phyloP scores from a whole-genome alignment of 2,329 filamentous ascomycete species.

The Stachybotrys echinatus region DNA sequence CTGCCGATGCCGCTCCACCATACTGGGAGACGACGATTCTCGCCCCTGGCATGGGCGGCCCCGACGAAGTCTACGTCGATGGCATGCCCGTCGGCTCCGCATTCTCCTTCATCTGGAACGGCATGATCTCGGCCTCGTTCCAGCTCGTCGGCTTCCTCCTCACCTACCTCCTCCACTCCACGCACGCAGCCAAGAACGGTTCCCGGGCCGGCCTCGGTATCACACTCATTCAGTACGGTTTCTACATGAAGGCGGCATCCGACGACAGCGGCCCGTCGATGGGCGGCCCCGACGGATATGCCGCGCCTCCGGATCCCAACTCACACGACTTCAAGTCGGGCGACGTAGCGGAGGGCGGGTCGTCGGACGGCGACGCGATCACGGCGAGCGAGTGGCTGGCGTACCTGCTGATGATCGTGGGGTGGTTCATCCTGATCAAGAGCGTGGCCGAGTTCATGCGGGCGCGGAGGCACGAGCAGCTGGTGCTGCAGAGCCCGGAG shows the following conservation, averaged over 20 bases:
- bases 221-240: slow-evolving; percentile 93
- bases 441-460: slow-evolving; percentile 87
- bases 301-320: slow-evolving; percentile 80
- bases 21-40: slow-evolving; percentile 99
- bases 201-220: slow-evolving; percentile 91
- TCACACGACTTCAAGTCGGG: slow-evolving; percentile 80
- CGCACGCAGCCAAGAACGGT: slow-evolving; percentile 96
- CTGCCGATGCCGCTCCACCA: slow-evolving; percentile 88
- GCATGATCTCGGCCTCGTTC: slow-evolving; percentile 96
- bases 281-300: slow-evolving; percentile 52
- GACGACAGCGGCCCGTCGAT: slow-evolving; percentile 37
- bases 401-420: slow-evolving; percentile 91
- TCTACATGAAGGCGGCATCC: slow-evolving; percentile 75
- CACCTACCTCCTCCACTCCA: slow-evolving; percentile 95
- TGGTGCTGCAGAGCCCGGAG: slow-evolving; percentile 90
- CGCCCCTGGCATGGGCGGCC: slow-evolving; percentile 81
- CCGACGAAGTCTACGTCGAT: slow-evolving; percentile 94
- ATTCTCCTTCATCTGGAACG: slow-evolving; percentile 87
- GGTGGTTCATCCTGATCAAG: slow-evolving; percentile 96
- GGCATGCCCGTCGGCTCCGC: slow-evolving; percentile 87
- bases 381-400: slow-evolving; percentile 81
- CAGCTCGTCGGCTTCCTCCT: slow-evolving; percentile 95
- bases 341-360: slow-evolving; percentile 49
- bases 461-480: slow-evolving; percentile 83
- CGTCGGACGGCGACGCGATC: slow-evolving; percentile 48